A percentile compares a stretch with the other conserved stretches of the same genome.
These are phyloP conservation scores for Pseudogymnoascus sp. DNA, from an alignment of 2,329 filamentous ascomycete species.

Conservation along the genomic window DNA sequence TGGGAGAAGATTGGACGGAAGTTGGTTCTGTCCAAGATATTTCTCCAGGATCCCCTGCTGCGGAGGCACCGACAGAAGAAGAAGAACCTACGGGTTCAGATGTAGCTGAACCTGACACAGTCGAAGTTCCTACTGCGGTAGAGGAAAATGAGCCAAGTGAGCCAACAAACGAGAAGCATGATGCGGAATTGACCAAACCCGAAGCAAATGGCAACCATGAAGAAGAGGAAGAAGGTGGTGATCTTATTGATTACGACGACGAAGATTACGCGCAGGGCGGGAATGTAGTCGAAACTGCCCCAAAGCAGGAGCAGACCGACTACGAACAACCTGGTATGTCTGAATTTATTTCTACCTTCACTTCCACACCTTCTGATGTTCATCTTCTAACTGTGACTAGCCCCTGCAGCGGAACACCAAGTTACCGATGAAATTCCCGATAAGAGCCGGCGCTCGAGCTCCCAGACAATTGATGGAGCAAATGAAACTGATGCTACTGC, in stretches of 20 bases:
- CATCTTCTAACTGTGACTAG: conserved; percentile 23
- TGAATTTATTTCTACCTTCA: conserved; percentile 13
- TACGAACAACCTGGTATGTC: conserved; percentile 15
- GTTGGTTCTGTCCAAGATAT: not conserved
- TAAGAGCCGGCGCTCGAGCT: conserved; percentile 19
- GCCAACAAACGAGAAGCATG: not conserved
- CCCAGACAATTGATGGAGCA: conserved; percentile 9
- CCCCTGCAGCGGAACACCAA: conserved; percentile 21
- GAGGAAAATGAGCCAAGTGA: conserved; percentile 1
- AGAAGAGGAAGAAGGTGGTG: conserved; percentile 29
- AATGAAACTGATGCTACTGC: not conserved
- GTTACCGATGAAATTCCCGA: conserved; percentile 19
- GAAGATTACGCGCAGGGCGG: conserved; percentile 26
- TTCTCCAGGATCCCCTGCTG: not conserved
- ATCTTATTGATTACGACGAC: conserved; percentile 45
- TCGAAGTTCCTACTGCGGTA: not conserved
- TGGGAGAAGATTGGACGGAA: not conserved
- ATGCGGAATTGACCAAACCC: not conserved
- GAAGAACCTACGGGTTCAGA: conserved; percentile 7
- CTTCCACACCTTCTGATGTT: conserved; percentile 20
- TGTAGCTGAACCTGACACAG: conserved; percentile 6
- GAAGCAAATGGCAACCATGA: not conserved
- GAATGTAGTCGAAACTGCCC: not conserved
- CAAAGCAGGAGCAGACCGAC: conserved; percentile 16
- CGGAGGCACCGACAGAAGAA: conserved; percentile 9